Base-by-base conservation (phyloP, 352 stramenopile species). In the Pythium brassicae region DNA sequence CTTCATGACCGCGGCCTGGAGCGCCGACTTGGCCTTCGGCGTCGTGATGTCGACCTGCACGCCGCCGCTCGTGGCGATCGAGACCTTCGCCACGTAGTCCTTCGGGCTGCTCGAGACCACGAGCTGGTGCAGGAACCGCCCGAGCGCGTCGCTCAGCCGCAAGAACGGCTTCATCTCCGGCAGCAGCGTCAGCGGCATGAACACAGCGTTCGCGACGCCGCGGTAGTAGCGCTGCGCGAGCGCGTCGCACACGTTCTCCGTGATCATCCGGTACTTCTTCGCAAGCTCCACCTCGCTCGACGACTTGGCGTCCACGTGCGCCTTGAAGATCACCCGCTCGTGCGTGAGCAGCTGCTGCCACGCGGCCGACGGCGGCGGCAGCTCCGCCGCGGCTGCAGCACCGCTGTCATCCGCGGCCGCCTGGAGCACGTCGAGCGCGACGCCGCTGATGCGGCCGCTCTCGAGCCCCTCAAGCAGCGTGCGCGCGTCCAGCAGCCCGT, bases 251-350 rank as follows among this genome's bases (percentile, higher is more conserved):
- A 93, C 68, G 52, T 93, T 91, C 45, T 91, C 83, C 19, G 83
- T 75, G 59, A 93, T 74, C 59, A 82, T 68, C 46, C 82, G 80
- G 70, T 91, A 91, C 55, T 83, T 78, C 51, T 79, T 81, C 1
- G 69, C 64, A 19, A 71, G 57, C 44, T 93, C 74, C 65, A 95
- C 82, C 14, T 91, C 83, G 66, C 97, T 87, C 46, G 84, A 86
- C 23, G 86, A 87, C 37, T 81, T 92, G 12, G 87, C 92, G 51
- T 96, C 92, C 37, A 93, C 78, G 66, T 98, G 93, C 19, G 85
- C 83, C 48, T 92, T 73, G 49, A 85, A 76, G 29, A 98, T 83
- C 48, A 97, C 77, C 48, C 91, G 93, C 14, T 87, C 69, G 66
- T 98, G 91, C 57, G 82, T 75, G 62, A 88, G 86, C 12, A 98